Evolutionary conservation across 1,284 basidiomycete species (phyloP).

Genomic region (Sphaerobolus stellatus): DNA sequence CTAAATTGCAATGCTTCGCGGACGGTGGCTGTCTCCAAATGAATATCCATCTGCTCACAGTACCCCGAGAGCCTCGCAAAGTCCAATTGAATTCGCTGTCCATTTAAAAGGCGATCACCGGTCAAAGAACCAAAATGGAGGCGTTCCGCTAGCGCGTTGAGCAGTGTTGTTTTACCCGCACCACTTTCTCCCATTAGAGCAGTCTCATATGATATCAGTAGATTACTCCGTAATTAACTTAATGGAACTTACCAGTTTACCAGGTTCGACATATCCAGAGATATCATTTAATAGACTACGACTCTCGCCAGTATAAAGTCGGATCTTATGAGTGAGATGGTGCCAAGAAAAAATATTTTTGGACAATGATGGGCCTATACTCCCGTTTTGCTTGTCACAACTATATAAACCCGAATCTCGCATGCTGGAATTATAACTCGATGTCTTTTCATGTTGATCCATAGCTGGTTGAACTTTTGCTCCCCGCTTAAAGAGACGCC

Average conservation of each 20-base stretch:
- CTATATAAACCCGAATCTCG: no score
- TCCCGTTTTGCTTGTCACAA: no score
- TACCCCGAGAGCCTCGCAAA: constrained; percentile 81
- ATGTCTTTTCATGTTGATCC: no score
- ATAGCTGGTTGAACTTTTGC: no score
- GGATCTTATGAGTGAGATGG: constrained; percentile 60
- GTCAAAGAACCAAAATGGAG: constrained; percentile 77
- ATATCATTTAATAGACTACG: constrained; percentile 74
- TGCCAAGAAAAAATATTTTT: constrained; percentile 59
- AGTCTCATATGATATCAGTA: no score
- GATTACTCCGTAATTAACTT: no score
- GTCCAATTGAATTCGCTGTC: constrained; percentile 63
- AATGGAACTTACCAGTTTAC: constrained; percentile 64
- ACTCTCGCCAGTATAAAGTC: constrained; percentile 52
- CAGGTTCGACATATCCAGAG: constrained; percentile 80
- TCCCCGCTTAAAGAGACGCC: no score
- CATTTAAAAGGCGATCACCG: constrained; percentile 79
- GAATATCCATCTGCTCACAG: constrained; percentile 80
- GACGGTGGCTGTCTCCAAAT: constrained; percentile 69
- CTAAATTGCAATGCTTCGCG: constrained; percentile 83
- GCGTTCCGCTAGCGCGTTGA: constrained; percentile 83
- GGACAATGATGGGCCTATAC: no score
- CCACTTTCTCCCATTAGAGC: constrained; percentile 73
- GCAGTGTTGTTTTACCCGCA: constrained; percentile 76
- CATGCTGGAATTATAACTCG: no score